phyloP scores from a whole-genome alignment of 2,329 filamentous ascomycete genomes.

The Neonectria sp. region DNA sequence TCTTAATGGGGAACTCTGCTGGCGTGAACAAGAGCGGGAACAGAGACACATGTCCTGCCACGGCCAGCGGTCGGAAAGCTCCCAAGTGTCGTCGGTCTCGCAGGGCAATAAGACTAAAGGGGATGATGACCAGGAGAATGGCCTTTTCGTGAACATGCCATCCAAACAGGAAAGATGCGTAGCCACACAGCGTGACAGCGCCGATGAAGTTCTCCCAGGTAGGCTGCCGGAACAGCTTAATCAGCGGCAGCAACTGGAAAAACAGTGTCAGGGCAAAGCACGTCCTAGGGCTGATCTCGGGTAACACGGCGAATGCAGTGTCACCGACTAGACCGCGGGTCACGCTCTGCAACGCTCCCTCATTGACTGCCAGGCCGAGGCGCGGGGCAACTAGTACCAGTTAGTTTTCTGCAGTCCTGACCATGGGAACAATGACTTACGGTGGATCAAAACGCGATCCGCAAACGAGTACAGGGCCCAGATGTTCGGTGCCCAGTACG shows the following conservation, averaged over 20 bases:
- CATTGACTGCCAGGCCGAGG: conserved; percentile 80
- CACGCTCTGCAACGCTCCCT: conserved; percentile 85
- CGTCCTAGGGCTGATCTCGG: conserved; percentile 83
- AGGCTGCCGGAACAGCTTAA: conserved; percentile 85
- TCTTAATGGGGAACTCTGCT: conserved; percentile 95
- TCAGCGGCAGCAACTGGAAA: conserved; percentile 84
- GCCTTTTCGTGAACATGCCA: conserved; percentile 99
- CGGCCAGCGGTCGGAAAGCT: conserved; percentile 91
- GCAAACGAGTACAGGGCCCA: conserved; percentile 97
- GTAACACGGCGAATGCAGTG: conserved; percentile 92
- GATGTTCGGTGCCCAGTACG: conserved; percentile 97
- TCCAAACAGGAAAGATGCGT: conserved; percentile 96
- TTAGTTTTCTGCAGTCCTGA: conserved; percentile 21
- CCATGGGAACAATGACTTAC: conserved; percentile 64
- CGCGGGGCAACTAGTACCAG: conserved; percentile 79
- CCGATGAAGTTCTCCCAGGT: conserved; percentile 93
- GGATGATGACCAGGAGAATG: conserved; percentile 92
- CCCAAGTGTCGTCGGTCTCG: conserved; percentile 91
- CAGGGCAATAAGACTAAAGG: conserved; percentile 93
- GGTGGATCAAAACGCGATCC: conserved; percentile 85
- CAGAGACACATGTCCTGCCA: conserved; percentile 94
- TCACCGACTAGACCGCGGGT: conserved; percentile 95
- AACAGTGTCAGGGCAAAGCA: conserved; percentile 89
- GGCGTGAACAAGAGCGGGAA: conserved; percentile 95
- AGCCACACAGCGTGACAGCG: conserved; percentile 91